Evolutionary conservation across 306 rosid genomes (phyloP), one percentile per base, ranked within the genome.

Genomic region (Prunus fruticosa): DNA sequence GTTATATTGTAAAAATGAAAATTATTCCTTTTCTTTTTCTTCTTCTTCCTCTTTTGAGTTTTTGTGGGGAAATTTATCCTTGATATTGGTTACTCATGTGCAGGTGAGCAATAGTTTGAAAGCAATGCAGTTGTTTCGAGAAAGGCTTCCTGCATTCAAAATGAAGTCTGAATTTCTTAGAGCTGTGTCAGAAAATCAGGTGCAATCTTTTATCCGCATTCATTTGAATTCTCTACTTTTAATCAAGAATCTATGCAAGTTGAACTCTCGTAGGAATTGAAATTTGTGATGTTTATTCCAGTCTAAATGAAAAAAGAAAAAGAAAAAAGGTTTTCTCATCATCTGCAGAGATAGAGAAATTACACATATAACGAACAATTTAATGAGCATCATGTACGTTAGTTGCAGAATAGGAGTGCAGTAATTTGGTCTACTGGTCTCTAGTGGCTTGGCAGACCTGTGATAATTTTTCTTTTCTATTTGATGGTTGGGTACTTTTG

Each of bases 161-260:
- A 79, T 90, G 96, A 94, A 84, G 83, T 89, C 91, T 2, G 87
- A 89, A 79, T 90, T 94, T 82, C 83, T 94, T 78, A 87, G 86
- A 86, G 91, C 93, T 43, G 93, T 90, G 86, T 80, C 75, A 43
- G 87, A 86, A 86, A 92, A 90, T 83, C 98, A 92, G 98, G 98
- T 94, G 78, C 51, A 28, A 57, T 78, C 34, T n/a, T 52, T 54
- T 79, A 5, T 41, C 30, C 71, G 32, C 58, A 3, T 4, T 60
- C 34, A 14, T 13, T 43, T 30, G 16, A 28, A 16, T 32, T 71
- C n/a, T 32, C 30, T 5, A 18, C n/a, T 32, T 70, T 53, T 71
- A 32, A 47, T 30, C 20, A n/a, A 38, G 50, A 71, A 71, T 6
- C 12, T 32, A 12, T 52, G 30, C 64, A 52, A 50, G 22, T 11